These are phyloP conservation scores for Penicillium waksmanii DNA, from an alignment of 495 filamentous ascomycete species.

Conservation along the genomic window DNA sequence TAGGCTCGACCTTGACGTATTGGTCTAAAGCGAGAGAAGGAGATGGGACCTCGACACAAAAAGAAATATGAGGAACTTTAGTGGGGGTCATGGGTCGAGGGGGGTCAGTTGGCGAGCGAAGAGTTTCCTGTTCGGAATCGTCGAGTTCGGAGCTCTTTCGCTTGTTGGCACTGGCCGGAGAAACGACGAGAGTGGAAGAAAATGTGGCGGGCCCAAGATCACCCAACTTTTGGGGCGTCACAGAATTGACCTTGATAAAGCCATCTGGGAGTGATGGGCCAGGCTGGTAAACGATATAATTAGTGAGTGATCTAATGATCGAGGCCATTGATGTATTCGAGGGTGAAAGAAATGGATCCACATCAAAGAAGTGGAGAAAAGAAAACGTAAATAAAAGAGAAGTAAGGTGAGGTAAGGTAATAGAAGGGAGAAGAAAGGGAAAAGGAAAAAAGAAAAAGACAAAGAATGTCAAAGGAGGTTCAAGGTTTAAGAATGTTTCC, in stretches of 20 bases:
- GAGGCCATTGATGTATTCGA: background rate
- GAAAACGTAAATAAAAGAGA: too few species aligned
- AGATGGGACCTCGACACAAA: background rate
- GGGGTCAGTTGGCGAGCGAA: background rate
- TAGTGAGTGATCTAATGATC: background rate
- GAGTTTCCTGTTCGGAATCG: background rate
- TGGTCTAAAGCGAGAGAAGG: background rate
- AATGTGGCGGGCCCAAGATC: background rate
- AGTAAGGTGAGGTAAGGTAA: background rate
- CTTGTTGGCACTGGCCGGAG: background rate
- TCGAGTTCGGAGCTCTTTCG: conserved; percentile 2
- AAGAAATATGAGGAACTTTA: background rate
- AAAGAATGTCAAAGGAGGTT: background rate
- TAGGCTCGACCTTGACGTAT: background rate
- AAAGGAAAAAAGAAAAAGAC: background rate
- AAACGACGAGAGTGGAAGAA: background rate
- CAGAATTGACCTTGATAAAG: background rate
- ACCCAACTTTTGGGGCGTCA: background rate
- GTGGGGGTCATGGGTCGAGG: background rate
- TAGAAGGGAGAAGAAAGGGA: background rate
- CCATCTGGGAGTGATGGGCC: background rate
- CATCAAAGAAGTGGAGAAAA: too few species aligned
- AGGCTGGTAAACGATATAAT: background rate
- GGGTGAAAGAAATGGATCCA: too few species aligned
- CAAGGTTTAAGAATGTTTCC: too few species aligned